Conservation (phyloP, 1,139 yeast genomes). For the Diutina mesorugosa region DNA sequence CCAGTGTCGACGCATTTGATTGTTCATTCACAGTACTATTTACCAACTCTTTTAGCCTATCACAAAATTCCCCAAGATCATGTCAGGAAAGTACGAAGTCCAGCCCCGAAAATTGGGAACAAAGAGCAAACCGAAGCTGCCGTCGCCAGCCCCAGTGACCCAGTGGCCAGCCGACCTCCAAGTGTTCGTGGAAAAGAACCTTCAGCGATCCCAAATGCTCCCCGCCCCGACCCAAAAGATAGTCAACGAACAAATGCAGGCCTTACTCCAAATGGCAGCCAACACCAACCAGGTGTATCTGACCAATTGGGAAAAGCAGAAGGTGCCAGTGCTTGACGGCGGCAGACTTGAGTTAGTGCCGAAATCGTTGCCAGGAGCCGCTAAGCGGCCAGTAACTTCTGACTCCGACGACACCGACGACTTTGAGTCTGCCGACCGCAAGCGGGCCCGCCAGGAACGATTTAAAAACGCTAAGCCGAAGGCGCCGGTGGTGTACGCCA, state of each 20-base stretch:
- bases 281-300: constrained; percentile 29
- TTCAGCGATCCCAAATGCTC: constrained; percentile 17
- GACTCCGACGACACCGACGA: constrained; percentile 5
- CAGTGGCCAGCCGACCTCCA: constrained; percentile 37
- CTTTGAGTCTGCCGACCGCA: constrained; percentile 25
- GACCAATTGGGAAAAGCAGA: constrained; percentile 50
- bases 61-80: not conserved
- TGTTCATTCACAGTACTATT: too few species aligned
- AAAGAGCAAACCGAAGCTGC: constrained; percentile 2
- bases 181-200: constrained; percentile 33
- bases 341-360: constrained; percentile 9
- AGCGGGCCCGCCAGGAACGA: constrained; percentile 35
- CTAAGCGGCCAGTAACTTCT: constrained; percentile 4
- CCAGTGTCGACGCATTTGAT: too few species aligned
- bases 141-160: not conserved
- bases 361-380: constrained; percentile 3
- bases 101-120: constrained; percentile 6
- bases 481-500: not conserved
- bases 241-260: constrained; percentile 33
- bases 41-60: not conserved
- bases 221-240: constrained; percentile 15
- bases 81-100: constrained; percentile 8
- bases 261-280: constrained; percentile 38
- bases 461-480: constrained; percentile 22
- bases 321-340: constrained; percentile 37